Percentiles rank a stretch among this genome's conserved stretches.
These are phyloP conservation scores for Adansonia digitata DNA, from an alignment of 345 rosid genomes.

Conservation along the genomic window DNA sequence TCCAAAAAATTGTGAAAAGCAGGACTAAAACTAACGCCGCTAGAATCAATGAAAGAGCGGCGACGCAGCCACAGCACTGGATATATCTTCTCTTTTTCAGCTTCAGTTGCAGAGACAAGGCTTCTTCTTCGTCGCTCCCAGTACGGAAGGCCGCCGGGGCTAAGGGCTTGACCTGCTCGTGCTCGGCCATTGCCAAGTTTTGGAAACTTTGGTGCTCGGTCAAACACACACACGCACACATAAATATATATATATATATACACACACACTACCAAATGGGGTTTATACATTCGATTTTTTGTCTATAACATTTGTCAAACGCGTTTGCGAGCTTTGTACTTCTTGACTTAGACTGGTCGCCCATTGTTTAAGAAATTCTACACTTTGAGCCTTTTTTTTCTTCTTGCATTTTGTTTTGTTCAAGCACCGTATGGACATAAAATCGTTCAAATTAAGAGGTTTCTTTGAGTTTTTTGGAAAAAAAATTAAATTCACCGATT, in stretches of 20 bases:
- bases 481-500: not conserved
- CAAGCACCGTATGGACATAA: not conserved
- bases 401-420: not conserved
- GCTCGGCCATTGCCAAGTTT: conserved; percentile 30
- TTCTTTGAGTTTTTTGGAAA: not conserved
- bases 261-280: not conserved
- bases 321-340: not conserved
- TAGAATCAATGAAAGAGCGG: conserved; percentile 30
- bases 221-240: no score
- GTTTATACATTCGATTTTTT: not conserved
- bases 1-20: conserved; percentile 28
- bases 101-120: not conserved
- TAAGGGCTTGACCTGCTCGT: conserved; percentile 49
- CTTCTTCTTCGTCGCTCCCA: conserved; percentile 28
- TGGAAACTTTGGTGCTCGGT: not conserved
- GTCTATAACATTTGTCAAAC: not conserved
- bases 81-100: conserved; percentile 12
- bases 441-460: not conserved
- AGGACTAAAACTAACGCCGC: conserved; percentile 26
- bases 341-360: conserved; percentile 15
- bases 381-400: not conserved
- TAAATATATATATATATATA: not conserved
- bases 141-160: conserved; percentile 35
- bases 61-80: conserved; percentile 37
- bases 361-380: not conserved